phyloP scores from a whole-genome alignment of 164 flowering plant genomes.

The Platanus orientalis region DNA sequence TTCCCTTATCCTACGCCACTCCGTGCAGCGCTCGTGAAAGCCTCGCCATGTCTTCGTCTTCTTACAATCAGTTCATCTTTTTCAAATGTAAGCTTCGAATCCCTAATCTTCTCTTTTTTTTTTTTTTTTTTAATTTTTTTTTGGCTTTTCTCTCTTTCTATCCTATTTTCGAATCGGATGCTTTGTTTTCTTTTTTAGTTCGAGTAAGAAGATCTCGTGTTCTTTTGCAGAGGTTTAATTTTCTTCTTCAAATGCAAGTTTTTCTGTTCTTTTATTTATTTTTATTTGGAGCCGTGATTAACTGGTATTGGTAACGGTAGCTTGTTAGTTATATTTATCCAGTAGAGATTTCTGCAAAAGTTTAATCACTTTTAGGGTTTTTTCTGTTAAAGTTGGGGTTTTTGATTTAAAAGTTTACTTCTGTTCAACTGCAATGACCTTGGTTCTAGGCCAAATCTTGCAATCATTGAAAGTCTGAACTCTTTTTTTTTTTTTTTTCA shows the following conservation, averaged over 20 bases:
- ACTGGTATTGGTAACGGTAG: not conserved
- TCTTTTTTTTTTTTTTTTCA: not conserved
- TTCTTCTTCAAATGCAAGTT: too few relatives aligned
- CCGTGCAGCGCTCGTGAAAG: not conserved
- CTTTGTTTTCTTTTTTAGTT: too few relatives aligned
- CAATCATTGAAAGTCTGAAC: not conserved
- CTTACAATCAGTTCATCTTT: not conserved
- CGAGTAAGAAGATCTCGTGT: too few relatives aligned
- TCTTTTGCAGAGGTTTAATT: too few relatives aligned
- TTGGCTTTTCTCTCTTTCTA: not conserved
- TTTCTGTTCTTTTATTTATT: too few relatives aligned
- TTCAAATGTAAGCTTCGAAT: slow-evolving; percentile 10
- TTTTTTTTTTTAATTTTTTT: not conserved
- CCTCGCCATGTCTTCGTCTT: not conserved
- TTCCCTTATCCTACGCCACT: slow-evolving; percentile 9
- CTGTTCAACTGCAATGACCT: not conserved
- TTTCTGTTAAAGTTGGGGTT: not conserved
- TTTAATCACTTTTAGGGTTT: not conserved
- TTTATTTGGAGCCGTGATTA: not conserved
- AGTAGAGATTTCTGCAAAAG: not conserved
- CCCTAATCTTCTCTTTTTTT: not conserved
- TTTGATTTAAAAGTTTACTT: too few relatives aligned
- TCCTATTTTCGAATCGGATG: not conserved
- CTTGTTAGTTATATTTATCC: not conserved
- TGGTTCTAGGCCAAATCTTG: too few relatives aligned